Conservation (phyloP, 768 basidiomycete species). For the Artomyces pyxidatus region DNA sequence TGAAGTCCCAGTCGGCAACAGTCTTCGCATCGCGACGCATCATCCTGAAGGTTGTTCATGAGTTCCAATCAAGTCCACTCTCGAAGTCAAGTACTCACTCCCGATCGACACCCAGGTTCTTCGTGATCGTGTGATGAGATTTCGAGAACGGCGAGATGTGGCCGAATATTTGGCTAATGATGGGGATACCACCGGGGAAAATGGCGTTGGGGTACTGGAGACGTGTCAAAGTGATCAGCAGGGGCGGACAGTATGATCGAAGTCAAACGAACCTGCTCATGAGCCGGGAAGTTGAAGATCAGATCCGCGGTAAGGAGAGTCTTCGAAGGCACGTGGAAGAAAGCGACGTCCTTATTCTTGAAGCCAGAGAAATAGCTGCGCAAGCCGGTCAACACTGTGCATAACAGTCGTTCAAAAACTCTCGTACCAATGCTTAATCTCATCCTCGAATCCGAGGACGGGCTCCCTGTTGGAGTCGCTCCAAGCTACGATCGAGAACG, state of each 20-base stretch:
- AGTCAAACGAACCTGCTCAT: conserved; percentile 49
- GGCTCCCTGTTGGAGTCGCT: conserved; percentile 34
- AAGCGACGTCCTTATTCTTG: conserved; percentile 76
- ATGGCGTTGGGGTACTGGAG: not conserved
- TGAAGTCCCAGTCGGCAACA: conserved; percentile 68
- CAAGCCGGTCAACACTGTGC: not conserved
- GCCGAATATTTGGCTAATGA: not conserved
- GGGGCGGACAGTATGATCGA: too few relatives aligned
- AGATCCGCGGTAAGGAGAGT: conserved; percentile 77
- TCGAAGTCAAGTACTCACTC: not conserved
- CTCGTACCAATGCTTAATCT: conserved; percentile 30
- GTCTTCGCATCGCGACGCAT: conserved; percentile 60
- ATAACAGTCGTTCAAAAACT: too few relatives aligned
- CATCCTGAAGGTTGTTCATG: conserved; percentile 20
- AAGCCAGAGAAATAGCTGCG: conserved; percentile 64
- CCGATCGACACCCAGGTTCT: conserved; percentile 2
- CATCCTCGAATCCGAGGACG: conserved; percentile 72
- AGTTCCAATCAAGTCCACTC: not conserved
- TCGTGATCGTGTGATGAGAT: conserved; percentile 1
- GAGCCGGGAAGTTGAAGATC: conserved; percentile 72
- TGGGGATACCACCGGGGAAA: conserved; percentile 4
- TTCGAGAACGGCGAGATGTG: not conserved
- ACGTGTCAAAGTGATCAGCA: too few relatives aligned
- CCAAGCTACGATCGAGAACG: conserved; percentile 20
- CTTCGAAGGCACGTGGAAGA: conserved; percentile 64